phyloP scores from a whole-genome alignment of 768 basidiomycete species.

The Phaeotremella fagi region DNA sequence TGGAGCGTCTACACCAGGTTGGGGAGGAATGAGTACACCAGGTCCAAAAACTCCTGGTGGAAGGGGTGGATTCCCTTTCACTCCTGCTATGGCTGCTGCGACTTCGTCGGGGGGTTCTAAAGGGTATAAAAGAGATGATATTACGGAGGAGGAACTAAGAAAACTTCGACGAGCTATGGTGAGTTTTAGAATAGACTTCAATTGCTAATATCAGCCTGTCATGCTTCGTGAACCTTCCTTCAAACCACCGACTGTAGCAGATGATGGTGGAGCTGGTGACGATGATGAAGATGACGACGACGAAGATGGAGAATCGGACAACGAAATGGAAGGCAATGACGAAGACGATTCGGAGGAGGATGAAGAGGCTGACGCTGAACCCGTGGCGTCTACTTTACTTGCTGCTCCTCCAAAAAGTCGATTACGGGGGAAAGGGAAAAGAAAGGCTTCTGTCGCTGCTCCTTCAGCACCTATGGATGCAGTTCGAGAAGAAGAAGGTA shows the following conservation, averaged over 20 bases:
- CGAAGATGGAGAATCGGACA: constrained; percentile 22
- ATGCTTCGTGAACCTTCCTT: constrained; percentile 46
- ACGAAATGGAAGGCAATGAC: constrained; percentile 16
- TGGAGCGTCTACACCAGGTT: too few relatives aligned
- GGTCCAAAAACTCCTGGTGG: constrained; percentile 15
- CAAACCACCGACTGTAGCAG: constrained; percentile 10
- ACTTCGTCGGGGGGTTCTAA: not conserved
- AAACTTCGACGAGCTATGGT: constrained; percentile 45
- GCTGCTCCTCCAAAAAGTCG: constrained; percentile 6
- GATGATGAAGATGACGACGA: constrained; percentile 40
- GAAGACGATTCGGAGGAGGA: constrained; percentile 37
- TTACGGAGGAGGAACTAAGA: constrained; percentile 37
- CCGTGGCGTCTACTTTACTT: not conserved
- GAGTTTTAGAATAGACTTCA: constrained; percentile 11
- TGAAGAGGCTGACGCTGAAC: constrained; percentile 15
- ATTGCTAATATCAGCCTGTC: constrained; percentile 37
- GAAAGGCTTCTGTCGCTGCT: not conserved
- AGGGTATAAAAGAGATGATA: constrained; percentile 9
- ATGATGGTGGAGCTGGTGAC: constrained; percentile 25
- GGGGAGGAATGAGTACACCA: constrained; percentile 18
- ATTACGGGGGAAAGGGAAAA: constrained; percentile 27
- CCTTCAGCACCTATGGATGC: constrained; percentile 18
- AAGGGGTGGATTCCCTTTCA: constrained; percentile 26
- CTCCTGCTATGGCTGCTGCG: constrained; percentile 4
- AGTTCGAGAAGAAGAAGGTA: constrained; percentile 34